These are phyloP conservation scores for Hamiltosporidium magnivora DNA, from an alignment of 371 early-diverging fungal species.

Conservation along the genomic window DNA sequence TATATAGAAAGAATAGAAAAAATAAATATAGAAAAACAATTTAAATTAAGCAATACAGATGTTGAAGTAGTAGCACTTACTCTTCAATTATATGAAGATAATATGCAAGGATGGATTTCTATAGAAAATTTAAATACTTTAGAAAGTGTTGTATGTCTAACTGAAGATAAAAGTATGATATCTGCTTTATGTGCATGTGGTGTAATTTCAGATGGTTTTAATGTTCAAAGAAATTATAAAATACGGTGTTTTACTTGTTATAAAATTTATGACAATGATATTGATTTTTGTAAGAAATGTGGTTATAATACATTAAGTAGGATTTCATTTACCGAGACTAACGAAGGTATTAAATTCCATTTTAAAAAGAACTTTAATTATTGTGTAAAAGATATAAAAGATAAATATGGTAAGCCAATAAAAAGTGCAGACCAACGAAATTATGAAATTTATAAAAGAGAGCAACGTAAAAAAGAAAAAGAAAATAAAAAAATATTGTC, in stretches of 20 bases:
- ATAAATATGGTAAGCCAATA: conserved; percentile 20
- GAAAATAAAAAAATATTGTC: background rate
- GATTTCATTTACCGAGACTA: conserved; percentile 19
- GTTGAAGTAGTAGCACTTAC: background rate
- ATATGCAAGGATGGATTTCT: background rate
- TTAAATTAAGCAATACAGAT: background rate
- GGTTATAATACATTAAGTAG: conserved; percentile 35
- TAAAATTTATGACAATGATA: conserved; percentile 17
- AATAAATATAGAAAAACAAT: background rate
- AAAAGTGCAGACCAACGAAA: conserved; percentile 23
- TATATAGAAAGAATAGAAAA: background rate
- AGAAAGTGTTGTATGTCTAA: background rate
- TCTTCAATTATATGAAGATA: background rate
- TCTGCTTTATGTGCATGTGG: background rate
- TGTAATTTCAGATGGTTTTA: background rate
- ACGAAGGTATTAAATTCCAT: conserved; percentile 5
- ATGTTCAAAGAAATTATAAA: conserved; percentile 11
- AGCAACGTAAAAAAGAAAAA: conserved; percentile 1
- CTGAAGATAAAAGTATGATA: background rate
- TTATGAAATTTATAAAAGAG: conserved; percentile 16
- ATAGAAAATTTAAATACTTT: background rate
- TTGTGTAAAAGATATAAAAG: conserved; percentile 18
- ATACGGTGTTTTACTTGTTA: conserved; percentile 36
- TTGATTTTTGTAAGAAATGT: conserved; percentile 44
- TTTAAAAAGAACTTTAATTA: conserved; percentile 30